Evolutionary conservation across 768 basidiomycete genomes (phyloP).

Genomic region (Serendipita sp.): DNA sequence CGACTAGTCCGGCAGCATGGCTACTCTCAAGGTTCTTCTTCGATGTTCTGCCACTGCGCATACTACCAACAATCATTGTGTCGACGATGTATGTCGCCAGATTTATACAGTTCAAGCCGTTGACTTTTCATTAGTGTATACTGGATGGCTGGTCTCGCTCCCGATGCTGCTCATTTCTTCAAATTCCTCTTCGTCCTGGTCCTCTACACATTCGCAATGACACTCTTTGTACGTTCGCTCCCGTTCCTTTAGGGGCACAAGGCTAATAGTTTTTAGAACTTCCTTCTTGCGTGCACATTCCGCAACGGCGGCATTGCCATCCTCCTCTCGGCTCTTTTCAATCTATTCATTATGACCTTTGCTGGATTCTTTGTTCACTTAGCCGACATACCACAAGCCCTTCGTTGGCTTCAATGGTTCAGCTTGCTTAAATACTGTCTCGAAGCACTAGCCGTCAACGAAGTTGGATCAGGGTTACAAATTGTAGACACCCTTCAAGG

Average conservation of each 20-base stretch:
- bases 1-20: conserved; percentile 69
- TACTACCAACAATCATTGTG: conserved; percentile 79
- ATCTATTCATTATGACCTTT: conserved; percentile 23
- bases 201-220: conserved; percentile 70
- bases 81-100: conserved; percentile 49
- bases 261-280: conserved; percentile 41
- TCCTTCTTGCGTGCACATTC: conserved; percentile 73
- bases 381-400: conserved; percentile 65
- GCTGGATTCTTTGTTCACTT: conserved; percentile 91
- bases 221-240: conserved; percentile 49
- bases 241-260: background rate
- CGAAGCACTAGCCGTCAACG: conserved; percentile 84
- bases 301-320: conserved; percentile 81
- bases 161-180: conserved; percentile 71
- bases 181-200: conserved; percentile 86
- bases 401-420: conserved; percentile 88
- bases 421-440: conserved; percentile 67
- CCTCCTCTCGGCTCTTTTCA: conserved; percentile 48
- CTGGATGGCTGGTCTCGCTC: conserved; percentile 87
- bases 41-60: conserved; percentile 74
- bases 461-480: conserved; percentile 75
- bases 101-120: background rate
- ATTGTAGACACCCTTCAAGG: conserved; percentile 66
- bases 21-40: conserved; percentile 74
- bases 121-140: conserved; percentile 41